Evolutionary conservation across 2,329 filamentous ascomycete species (phyloP).

Genomic region (Pseudopyrenochaeta lycopersici): DNA sequence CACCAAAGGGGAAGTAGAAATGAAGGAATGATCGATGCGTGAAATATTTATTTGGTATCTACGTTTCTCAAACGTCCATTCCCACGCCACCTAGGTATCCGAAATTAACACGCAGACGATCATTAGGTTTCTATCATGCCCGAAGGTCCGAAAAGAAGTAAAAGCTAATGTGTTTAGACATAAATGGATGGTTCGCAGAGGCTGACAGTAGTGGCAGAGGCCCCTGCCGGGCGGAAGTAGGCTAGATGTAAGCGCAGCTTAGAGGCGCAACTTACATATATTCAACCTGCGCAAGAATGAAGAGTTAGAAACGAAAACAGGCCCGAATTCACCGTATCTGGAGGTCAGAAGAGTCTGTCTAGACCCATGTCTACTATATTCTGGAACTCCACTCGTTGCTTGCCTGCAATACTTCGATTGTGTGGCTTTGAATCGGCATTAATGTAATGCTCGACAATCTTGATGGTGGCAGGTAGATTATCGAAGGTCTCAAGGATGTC

Average conservation of each 20-base stretch:
- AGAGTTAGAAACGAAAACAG: neutral
- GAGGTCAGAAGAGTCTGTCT: slow-evolving; percentile 20
- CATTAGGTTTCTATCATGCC: too few species aligned
- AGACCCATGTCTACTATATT: slow-evolving; percentile 31
- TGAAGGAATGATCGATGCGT: too few species aligned
- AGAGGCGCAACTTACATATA: too few species aligned
- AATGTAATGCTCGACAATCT: slow-evolving; percentile 40
- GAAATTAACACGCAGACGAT: neutral
- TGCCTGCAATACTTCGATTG: slow-evolving; percentile 34
- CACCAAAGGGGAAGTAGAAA: too few species aligned
- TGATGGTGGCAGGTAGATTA: slow-evolving; percentile 25
- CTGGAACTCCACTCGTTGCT: slow-evolving; percentile 41
- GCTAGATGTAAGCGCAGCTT: neutral
- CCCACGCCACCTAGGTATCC: neutral
- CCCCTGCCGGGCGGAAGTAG: too few species aligned
- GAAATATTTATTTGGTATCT: neutral
- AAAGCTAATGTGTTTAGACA: neutral
- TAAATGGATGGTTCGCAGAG: too few species aligned
- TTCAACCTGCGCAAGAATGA: too few species aligned
- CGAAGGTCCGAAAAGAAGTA: too few species aligned
- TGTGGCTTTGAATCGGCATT: slow-evolving; percentile 31
- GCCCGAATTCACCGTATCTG: neutral
- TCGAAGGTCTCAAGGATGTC: slow-evolving; percentile 36
- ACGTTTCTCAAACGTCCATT: neutral
- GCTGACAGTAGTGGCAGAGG: too few species aligned